Evolutionary conservation across 139 green algal genomes (phyloP).

Genomic region (Chlamydomonas incerta): DNA sequence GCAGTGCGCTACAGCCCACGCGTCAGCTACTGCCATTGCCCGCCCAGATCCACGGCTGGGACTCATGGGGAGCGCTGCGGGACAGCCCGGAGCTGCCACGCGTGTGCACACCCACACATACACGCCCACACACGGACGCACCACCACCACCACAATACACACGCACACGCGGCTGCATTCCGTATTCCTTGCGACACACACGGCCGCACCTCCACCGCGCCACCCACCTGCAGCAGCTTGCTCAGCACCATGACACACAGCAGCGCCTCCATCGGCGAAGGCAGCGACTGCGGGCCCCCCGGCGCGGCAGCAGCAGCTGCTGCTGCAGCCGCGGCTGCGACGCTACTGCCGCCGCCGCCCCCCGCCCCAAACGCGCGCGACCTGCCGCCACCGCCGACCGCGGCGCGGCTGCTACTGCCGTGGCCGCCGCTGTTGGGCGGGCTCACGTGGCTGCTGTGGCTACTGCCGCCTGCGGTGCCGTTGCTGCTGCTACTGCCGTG

Average conservation of each 20-base stretch:
- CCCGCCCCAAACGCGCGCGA: too few species aligned
- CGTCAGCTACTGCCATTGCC: too few species aligned
- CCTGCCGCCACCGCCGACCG: background rate
- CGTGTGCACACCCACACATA: too few species aligned
- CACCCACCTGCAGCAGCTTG: conserved; percentile 27
- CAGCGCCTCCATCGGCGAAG: conserved; percentile 4
- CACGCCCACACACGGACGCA: too few species aligned
- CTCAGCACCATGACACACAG: background rate
- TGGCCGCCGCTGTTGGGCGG: background rate
- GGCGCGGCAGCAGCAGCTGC: background rate
- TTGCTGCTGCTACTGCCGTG: background rate
- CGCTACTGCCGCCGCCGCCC: background rate
- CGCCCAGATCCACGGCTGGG: too few species aligned
- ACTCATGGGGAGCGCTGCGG: too few species aligned
- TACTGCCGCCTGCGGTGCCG: background rate
- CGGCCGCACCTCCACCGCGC: background rate
- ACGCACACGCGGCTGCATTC: too few species aligned
- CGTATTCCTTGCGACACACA: too few species aligned
- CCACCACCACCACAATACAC: too few species aligned
- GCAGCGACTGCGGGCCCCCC: background rate
- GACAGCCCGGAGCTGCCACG: too few species aligned
- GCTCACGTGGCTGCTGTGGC: background rate
- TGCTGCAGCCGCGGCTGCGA: background rate
- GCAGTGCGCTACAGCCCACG: too few species aligned
- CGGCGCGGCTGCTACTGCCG: background rate